These are phyloP conservation scores for Diaporthe vaccinii DNA, from an alignment of 2,329 filamentous ascomycete species.

Conservation along the genomic window DNA sequence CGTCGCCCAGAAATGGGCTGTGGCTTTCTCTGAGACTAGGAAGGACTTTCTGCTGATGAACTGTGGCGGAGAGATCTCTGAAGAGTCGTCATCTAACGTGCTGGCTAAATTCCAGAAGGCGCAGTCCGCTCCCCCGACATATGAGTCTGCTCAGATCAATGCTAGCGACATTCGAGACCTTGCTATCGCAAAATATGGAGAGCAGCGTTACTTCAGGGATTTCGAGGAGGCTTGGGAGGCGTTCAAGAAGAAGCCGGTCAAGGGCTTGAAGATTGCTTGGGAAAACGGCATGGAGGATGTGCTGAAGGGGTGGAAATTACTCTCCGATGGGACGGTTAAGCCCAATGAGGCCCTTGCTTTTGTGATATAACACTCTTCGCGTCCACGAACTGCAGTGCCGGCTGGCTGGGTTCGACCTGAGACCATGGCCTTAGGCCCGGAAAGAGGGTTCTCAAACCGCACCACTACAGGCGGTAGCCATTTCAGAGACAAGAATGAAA, in stretches of 20 bases:
- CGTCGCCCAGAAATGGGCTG: slow-evolving; percentile 12
- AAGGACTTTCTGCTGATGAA: not conserved
- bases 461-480: no score
- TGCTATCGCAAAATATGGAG: slow-evolving; percentile 24
- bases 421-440: not conserved
- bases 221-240: slow-evolving; percentile 5
- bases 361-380: not conserved
- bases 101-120: slow-evolving; percentile 1
- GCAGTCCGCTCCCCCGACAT: not conserved
- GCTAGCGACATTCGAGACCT: slow-evolving; percentile 22
- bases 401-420: no score
- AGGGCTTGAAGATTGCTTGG: slow-evolving; percentile 9
- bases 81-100: not conserved
- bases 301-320: slow-evolving; percentile 12
- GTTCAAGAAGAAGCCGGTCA: not conserved
- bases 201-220: slow-evolving; percentile 1
- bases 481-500: no score
- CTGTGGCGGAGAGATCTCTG: slow-evolving; percentile 1
- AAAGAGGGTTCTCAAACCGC: not conserved
- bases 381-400: not conserved
- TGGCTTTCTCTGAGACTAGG: not conserved
- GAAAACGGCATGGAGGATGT: slow-evolving; percentile 15
- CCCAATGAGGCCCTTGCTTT: slow-evolving; percentile 16
- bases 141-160: slow-evolving; percentile 26
- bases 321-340: not conserved